A percentile compares a stretch with the other conserved stretches of the same genome.
Evolutionary conservation across 805 yeast genomes (phyloP).

Genomic region (Suhomyces xylopsoci): DNA sequence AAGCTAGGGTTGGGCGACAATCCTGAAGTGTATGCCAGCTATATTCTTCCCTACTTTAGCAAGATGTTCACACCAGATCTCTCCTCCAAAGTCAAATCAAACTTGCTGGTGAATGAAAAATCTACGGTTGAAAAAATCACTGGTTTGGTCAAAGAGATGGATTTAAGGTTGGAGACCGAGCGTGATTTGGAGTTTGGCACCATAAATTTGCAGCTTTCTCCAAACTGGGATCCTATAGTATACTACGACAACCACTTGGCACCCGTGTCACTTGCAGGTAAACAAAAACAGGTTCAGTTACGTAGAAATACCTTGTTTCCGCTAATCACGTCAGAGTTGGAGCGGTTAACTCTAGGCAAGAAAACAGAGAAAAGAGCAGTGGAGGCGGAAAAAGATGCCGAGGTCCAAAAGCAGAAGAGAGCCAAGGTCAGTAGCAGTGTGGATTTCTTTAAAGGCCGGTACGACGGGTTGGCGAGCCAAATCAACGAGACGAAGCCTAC

Average conservation of each 20-base stretch:
- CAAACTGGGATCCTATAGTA: constrained; percentile 35
- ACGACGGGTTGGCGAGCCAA: constrained; percentile 33
- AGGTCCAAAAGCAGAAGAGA: constrained; percentile 17
- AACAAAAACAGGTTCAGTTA: constrained; percentile 22
- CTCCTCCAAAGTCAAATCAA: constrained; percentile 19
- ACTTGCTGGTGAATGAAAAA: constrained; percentile 28
- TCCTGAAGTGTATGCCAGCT: constrained; percentile 22
- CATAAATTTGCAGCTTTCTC: constrained; percentile 26
- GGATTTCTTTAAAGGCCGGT: constrained; percentile 38
- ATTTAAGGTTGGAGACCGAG: constrained; percentile 36
- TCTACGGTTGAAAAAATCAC: constrained; percentile 35
- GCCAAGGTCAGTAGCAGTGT: constrained; percentile 29
- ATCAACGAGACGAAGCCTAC: constrained; percentile 10
- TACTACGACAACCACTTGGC: constrained; percentile 19
- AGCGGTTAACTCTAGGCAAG: constrained; percentile 13
- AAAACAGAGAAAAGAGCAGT: constrained; percentile 16
- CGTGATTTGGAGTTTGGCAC: constrained; percentile 33
- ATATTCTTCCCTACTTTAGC: constrained; percentile 34
- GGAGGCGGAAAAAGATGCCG: constrained; percentile 17
- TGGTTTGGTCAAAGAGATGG: constrained; percentile 35
- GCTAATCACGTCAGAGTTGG: constrained; percentile 32
- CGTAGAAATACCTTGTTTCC: constrained; percentile 37
- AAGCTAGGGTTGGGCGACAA: constrained; percentile 28
- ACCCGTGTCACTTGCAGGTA: constrained; percentile 11
- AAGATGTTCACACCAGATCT: constrained; percentile 30